These are phyloP conservation scores for Amanita thiersii DNA, from an alignment of 768 basidiomycete genomes.

Conservation along the genomic window DNA sequence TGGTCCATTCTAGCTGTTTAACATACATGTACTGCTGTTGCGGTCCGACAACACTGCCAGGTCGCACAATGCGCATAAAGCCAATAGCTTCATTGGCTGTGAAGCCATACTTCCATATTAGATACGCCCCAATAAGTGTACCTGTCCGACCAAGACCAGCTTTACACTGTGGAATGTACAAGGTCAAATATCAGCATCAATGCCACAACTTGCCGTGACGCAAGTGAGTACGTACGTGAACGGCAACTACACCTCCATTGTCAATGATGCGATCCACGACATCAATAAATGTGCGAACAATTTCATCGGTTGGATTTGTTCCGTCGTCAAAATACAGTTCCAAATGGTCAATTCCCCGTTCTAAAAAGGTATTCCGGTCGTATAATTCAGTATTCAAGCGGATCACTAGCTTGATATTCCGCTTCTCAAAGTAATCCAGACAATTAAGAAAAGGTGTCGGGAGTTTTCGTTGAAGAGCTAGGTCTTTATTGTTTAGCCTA, in stretches of 20 bases:
- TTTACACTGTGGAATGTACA: constrained; percentile 60
- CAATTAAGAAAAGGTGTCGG: constrained; percentile 82
- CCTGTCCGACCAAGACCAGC: constrained; percentile 96
- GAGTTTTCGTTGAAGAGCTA: constrained; percentile 70
- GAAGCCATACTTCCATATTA: constrained; percentile 98
- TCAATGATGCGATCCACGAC: constrained; percentile 74
- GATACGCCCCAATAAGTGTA: constrained; percentile 93
- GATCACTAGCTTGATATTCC: constrained; percentile 83
- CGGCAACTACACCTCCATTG: constrained; percentile 73
- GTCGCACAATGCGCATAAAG: constrained; percentile 96
- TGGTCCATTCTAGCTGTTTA: constrained; percentile 89
- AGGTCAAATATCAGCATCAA: constrained; percentile 7
- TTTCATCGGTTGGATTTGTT: constrained; percentile 94
- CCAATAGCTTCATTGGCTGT: constrained; percentile 94
- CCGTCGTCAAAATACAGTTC: constrained; percentile 98
- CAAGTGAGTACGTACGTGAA: constrained; percentile 59
- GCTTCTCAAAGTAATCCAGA: constrained; percentile 86
- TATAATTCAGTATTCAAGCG: constrained; percentile 92
- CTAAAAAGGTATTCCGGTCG: constrained; percentile 72
- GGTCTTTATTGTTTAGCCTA: constrained; percentile 26
- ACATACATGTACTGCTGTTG: constrained; percentile 94
- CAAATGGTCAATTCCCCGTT: constrained; percentile 80
- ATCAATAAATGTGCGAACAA: constrained; percentile 87
- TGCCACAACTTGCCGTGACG: background rate
- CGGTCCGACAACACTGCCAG: constrained; percentile 87